Evolutionary conservation across 2,329 filamentous ascomycete species (phyloP).

Genomic region (Alternaria metachromatica): DNA sequence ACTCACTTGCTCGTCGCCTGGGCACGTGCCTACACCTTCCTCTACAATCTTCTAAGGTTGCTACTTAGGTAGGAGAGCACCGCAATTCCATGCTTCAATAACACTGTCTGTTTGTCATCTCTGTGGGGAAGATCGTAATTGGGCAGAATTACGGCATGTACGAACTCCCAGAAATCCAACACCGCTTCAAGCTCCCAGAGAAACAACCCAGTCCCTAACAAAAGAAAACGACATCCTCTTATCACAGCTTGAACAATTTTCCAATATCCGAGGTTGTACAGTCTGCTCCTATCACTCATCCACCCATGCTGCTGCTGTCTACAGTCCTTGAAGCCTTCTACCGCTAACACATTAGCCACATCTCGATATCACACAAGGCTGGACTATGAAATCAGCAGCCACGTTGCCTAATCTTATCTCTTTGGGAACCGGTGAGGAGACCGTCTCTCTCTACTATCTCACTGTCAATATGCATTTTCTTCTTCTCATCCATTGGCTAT

Average conservation of each 20-base stretch:
- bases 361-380: not conserved
- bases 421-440: not conserved
- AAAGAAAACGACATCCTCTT: not conserved
- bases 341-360: not conserved
- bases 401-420: not conserved
- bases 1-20: not conserved
- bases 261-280: not conserved
- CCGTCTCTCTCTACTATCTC: not conserved
- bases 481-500: not conserved
- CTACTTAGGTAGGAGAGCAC: not conserved
- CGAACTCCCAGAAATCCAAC: not conserved
- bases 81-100: not conserved
- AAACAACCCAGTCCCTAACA: not conserved
- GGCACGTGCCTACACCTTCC: not conserved
- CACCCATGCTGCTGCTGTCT: not conserved
- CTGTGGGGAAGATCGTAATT: not conserved
- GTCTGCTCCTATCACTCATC: not conserved
- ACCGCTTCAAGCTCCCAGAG: not conserved
- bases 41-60: not conserved
- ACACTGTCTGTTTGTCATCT: not conserved
- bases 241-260: fast-evolving
- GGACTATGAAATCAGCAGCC: not conserved
- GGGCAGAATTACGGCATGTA: not conserved
- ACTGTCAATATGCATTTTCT: not conserved
- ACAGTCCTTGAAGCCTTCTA: not conserved